Conservation (phyloP, 169 alveolate genomes). For the Plasmodium gaboni region DNA sequence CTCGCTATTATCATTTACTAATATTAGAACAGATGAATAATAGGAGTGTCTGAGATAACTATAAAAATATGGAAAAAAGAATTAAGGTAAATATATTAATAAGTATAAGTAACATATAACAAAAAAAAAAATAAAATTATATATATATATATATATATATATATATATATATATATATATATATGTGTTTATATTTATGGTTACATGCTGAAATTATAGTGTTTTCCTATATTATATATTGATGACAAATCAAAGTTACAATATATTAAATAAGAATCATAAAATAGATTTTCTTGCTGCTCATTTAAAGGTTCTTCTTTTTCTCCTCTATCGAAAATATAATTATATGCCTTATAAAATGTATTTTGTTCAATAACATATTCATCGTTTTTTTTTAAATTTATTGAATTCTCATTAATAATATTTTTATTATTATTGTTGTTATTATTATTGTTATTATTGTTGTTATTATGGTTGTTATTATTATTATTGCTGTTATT, state of each 20-base stretch:
- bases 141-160: neutral
- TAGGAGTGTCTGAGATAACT: constrained; percentile 59
- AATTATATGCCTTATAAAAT: constrained; percentile 64
- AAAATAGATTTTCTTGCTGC: constrained; percentile 4
- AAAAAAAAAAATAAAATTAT: neutral
- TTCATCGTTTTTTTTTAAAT: constrained; percentile 12
- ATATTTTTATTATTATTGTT: no score
- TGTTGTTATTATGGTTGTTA: no score
- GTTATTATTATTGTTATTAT: no score
- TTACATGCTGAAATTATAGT: constrained; percentile 57
- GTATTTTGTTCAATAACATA: constrained; percentile 35
- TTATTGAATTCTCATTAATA: neutral
- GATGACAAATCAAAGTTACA: constrained; percentile 61
- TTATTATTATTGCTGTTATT: no score
- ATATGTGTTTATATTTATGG: neutral
- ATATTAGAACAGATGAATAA: constrained; percentile 43
- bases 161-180: neutral
- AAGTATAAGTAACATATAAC: neutral
- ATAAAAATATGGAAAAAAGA: neutral
- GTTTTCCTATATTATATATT: constrained; percentile 33
- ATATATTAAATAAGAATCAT: constrained; percentile 39
- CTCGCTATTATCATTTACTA: constrained; percentile 53
- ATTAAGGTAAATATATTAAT: neutral
- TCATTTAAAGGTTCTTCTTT: constrained; percentile 8
- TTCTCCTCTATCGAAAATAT: constrained; percentile 44